Evolutionary conservation across 1,284 basidiomycete species (phyloP).

Genomic region (Sanghuangporus weigelae): DNA sequence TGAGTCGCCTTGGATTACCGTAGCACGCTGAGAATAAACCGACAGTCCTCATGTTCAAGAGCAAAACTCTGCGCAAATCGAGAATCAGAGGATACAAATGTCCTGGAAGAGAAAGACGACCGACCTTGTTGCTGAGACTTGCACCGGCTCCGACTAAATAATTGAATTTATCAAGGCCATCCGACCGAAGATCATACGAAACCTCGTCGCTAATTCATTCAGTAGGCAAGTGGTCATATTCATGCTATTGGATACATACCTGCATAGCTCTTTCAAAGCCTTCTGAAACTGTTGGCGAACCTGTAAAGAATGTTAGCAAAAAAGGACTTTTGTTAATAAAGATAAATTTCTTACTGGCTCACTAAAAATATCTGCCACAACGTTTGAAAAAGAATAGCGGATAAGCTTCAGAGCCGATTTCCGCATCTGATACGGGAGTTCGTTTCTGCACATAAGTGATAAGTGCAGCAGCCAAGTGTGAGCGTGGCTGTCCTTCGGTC

Average conservation of each 20-base stretch:
- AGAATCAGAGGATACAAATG: background rate
- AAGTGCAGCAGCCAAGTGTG: background rate
- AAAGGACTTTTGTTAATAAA: background rate
- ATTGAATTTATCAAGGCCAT: constrained; percentile 10
- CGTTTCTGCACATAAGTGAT: constrained; percentile 1
- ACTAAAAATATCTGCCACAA: constrained; percentile 12
- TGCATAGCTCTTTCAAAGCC: constrained; percentile 10
- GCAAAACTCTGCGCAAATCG: background rate
- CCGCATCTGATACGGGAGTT: constrained; percentile 12
- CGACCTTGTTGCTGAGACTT: constrained; percentile 6
- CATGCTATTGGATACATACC: background rate
- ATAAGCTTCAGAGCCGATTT: constrained; percentile 8
- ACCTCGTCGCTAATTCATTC: constrained; percentile 1
- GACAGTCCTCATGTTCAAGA: constrained; percentile 10
- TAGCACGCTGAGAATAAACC: constrained; percentile 2
- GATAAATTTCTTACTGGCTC: background rate
- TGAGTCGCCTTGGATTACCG: background rate
- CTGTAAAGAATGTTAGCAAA: background rate
- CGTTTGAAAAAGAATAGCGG: constrained; percentile 4
- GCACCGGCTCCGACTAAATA: constrained; percentile 12
- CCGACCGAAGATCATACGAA: background rate
- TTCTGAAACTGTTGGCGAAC: background rate
- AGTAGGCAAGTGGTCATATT: background rate
- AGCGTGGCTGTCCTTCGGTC: background rate
- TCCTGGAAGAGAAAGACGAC: background rate